phyloP scores from a whole-genome alignment of 768 basidiomycete genomes.

The Neoboletus brunneissimus region DNA sequence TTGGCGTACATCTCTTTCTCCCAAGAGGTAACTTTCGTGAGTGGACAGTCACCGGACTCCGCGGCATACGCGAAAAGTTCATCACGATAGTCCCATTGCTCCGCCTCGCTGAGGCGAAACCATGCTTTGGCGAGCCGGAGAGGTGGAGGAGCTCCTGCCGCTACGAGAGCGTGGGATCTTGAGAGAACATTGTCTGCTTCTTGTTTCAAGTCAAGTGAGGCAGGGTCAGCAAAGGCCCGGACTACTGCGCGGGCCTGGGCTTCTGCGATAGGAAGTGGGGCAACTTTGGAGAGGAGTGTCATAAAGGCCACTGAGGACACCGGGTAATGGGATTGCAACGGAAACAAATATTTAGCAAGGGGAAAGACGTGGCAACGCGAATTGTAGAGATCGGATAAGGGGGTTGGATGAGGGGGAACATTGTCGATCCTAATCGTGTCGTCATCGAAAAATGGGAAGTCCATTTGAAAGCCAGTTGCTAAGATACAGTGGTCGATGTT shows the following conservation, averaged over 20 bases:
- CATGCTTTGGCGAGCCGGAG: constrained; percentile 50
- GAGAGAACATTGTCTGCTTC: constrained; percentile 51
- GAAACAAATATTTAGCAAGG: constrained; percentile 68
- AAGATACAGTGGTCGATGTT: constrained; percentile 63
- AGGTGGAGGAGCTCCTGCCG: constrained; percentile 33
- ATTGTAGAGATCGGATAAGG: constrained; percentile 56
- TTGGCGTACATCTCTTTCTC: constrained; percentile 51
- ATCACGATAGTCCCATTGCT: constrained; percentile 71
- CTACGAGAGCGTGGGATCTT: constrained; percentile 45
- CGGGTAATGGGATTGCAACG: constrained; percentile 47
- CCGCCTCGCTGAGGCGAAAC: constrained; percentile 47
- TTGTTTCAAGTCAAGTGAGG: constrained; percentile 43
- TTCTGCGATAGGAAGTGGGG: constrained; percentile 77
- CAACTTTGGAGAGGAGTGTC: constrained; percentile 55
- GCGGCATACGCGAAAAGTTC: constrained; percentile 50
- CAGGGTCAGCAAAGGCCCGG: constrained; percentile 51
- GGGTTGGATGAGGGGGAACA: constrained; percentile 46
- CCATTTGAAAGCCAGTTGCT: constrained; percentile 71
- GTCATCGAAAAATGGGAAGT: constrained; percentile 58
- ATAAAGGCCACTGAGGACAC: constrained; percentile 60
- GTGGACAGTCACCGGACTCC: constrained; percentile 27
- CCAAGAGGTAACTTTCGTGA: constrained; percentile 50
- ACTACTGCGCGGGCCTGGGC: constrained; percentile 68
- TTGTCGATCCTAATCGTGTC: constrained; percentile 34
- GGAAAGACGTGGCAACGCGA: constrained; percentile 69